These are phyloP conservation scores for Fagopyrum tataricum DNA, from an alignment of 148 eudicot genomes.

Conservation along the genomic window DNA sequence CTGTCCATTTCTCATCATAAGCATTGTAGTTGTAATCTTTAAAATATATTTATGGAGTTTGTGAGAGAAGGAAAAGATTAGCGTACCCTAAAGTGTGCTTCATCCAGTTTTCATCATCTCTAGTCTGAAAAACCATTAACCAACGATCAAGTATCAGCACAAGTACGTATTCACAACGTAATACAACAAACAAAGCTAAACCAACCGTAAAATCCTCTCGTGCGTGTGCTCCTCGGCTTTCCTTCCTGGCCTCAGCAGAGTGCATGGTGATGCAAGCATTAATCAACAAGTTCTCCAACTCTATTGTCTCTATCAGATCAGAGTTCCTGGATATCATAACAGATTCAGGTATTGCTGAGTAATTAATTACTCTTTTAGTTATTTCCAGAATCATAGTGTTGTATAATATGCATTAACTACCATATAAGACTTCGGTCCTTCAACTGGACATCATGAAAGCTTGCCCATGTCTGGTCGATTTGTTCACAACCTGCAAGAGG, in stretches of 20 bases:
- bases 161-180: background rate
- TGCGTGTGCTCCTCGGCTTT: slow-evolving; percentile 96
- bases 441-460: slow-evolving; percentile 87
- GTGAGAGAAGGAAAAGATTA: no score
- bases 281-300: slow-evolving; percentile 88
- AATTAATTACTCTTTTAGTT: background rate
- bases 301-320: slow-evolving; percentile 92
- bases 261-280: slow-evolving; percentile 97
- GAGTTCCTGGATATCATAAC: slow-evolving; percentile 57
- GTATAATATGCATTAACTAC: slow-evolving; percentile 27
- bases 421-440: slow-evolving; percentile 89
- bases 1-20: no score
- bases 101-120: slow-evolving; percentile 95
- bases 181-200: slow-evolving; percentile 10
- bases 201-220: slow-evolving; percentile 90
- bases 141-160: background rate
- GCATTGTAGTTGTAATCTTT: no score
- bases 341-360: background rate
- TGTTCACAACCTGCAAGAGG: slow-evolving; percentile 62
- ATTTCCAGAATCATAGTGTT: no score
- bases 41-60: no score
- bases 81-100: slow-evolving; percentile 82
- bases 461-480: slow-evolving; percentile 89
- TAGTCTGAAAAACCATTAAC: slow-evolving; percentile 45
- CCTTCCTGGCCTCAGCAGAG: slow-evolving; percentile 99